phyloP scores from a whole-genome alignment of 495 filamentous ascomycete species.

The Achaetomiella virescens region DNA sequence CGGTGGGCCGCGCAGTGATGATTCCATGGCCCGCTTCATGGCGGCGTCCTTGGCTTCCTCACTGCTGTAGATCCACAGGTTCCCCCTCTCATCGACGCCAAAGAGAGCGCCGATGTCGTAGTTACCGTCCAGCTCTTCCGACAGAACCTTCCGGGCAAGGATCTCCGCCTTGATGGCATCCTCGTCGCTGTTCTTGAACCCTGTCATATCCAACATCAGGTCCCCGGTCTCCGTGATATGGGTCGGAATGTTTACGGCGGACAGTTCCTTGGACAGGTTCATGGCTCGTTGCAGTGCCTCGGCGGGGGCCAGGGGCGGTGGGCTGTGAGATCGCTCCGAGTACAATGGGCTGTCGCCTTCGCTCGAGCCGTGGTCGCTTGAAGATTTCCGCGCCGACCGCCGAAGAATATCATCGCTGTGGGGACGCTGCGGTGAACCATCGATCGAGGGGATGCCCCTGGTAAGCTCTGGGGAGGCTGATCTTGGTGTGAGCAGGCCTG shows the following conservation, averaged over 20 bases:
- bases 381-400: constrained; percentile 27
- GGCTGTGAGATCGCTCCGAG: constrained; percentile 61
- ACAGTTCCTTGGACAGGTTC: constrained; percentile 79
- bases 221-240: constrained; percentile 91
- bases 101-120: constrained; percentile 96
- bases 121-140: constrained; percentile 87
- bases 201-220: constrained; percentile 96
- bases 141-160: constrained; percentile 89
- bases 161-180: constrained; percentile 87
- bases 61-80: constrained; percentile 97
- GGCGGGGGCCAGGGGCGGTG: constrained; percentile 63
- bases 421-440: constrained; percentile 37
- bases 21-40: constrained; percentile 42
- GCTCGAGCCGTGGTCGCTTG: constrained; percentile 43
- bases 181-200: constrained; percentile 88
- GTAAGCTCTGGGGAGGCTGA: constrained; percentile 54
- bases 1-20: constrained; percentile 41
- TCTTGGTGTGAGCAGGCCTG: constrained; percentile 57
- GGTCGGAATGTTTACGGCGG: constrained; percentile 82
- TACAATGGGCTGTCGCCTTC: constrained; percentile 30
- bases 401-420: constrained; percentile 43
- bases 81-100: constrained; percentile 88
- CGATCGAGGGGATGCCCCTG: constrained; percentile 39
- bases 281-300: constrained; percentile 81
- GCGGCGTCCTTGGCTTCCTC: constrained; percentile 84